These are phyloP conservation scores for Tagetes patula DNA, from an alignment of 129 eudicot species.

Conservation along the genomic window DNA sequence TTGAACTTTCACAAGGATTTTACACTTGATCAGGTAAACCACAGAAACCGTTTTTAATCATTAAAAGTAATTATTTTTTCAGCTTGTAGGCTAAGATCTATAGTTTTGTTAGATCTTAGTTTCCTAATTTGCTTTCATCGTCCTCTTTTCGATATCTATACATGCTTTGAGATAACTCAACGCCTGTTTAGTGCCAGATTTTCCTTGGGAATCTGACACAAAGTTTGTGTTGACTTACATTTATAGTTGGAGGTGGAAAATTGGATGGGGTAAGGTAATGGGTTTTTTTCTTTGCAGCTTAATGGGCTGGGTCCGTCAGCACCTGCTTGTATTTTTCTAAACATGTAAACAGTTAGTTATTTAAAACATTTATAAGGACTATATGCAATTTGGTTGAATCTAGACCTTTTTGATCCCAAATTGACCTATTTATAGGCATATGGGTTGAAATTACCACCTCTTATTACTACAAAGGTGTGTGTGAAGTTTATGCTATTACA, in stretches of 20 bases:
- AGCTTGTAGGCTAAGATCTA: neutral
- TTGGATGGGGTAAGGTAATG: neutral
- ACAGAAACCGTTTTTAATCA: neutral
- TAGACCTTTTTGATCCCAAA: neutral
- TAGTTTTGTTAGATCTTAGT: neutral
- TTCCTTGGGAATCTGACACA: neutral
- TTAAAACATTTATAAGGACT: neutral
- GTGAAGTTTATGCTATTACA: conserved; percentile 1
- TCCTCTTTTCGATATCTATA: neutral
- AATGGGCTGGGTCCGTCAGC: neutral
- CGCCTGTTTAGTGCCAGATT: neutral
- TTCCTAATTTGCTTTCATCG: neutral
- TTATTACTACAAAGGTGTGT: neutral
- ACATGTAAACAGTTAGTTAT: neutral
- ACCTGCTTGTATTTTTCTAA: neutral
- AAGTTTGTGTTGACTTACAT: neutral
- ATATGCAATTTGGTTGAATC: neutral
- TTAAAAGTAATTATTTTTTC: neutral
- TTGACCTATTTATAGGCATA: neutral
- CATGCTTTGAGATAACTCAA: neutral
- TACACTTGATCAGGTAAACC: conserved; percentile 63
- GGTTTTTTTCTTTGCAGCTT: neutral
- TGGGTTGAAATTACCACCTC: neutral
- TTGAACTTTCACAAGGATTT: conserved; percentile 78
- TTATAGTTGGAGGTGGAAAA: neutral